These are phyloP conservation scores for Chloranthus sessilifolius DNA, from an alignment of 164 flowering plant species.

Conservation along the genomic window DNA sequence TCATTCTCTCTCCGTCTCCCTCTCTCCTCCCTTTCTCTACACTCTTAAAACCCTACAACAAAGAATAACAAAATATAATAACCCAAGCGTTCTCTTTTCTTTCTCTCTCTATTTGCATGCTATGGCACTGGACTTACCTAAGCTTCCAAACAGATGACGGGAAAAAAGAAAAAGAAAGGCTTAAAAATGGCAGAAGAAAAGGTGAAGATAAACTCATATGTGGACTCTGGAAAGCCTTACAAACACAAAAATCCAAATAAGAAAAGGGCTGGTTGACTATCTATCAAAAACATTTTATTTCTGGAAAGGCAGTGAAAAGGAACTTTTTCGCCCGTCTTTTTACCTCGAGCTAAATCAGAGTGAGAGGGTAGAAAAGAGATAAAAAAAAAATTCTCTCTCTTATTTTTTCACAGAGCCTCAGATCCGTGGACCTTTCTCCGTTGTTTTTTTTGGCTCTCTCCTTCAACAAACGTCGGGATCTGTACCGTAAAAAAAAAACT, in stretches of 20 bases:
- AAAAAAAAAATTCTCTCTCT: too few relatives aligned
- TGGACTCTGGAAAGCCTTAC: conserved; percentile 81
- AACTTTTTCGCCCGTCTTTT: neutral
- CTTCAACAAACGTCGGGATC: conserved; percentile 9
- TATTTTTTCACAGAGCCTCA: neutral
- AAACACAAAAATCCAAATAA: conserved; percentile 32
- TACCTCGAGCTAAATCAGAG: neutral
- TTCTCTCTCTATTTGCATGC: conserved; percentile 40
- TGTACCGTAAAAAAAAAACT: conserved; percentile 1
- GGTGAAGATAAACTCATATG: conserved; percentile 42
- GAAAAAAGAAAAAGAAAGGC: conserved; percentile 14
- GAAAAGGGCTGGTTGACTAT: conserved; percentile 58
- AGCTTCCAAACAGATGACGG: conserved; percentile 2
- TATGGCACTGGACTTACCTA: conserved; percentile 14
- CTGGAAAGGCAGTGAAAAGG: conserved; percentile 1
- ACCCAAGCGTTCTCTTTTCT: conserved; percentile 2
- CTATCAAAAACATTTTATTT: conserved; percentile 2
- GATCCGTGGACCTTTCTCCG: conserved; percentile 8
- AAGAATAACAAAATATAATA: neutral
- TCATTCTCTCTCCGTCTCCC: conserved; percentile 59
- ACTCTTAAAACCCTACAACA: conserved; percentile 7
- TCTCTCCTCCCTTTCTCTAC: conserved; percentile 1
- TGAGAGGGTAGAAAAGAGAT: neutral
- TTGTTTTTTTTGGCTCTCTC: conserved; percentile 1
- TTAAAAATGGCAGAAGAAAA: conserved; percentile 16